Base-by-base conservation (phyloP, 1,139 yeast species). In the Yamadazyma blattariae region DNA sequence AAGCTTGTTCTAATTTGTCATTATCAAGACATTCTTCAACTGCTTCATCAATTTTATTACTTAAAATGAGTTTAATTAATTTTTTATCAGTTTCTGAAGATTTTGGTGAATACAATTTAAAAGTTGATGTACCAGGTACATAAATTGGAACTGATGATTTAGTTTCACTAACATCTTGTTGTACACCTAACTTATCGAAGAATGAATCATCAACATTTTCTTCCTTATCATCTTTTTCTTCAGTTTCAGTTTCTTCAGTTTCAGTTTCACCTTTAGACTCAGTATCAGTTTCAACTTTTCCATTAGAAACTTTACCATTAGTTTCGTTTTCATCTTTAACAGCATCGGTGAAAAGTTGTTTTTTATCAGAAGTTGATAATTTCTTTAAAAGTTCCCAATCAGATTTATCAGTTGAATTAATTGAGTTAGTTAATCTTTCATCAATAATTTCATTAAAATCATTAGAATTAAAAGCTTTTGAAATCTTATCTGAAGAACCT, bases 331-430 rank as follows among this genome's bases (percentile, higher is more conserved):
- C 41, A 27, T 66, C 47, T 24, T 38, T 37, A 18, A 42, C 36
- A n/a, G 41, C 47, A 19, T 57, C 27, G 56, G 41, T 44, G 23
- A 59, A 51, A 29, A 72, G 53, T n/a, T 62, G 47, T 5, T 58
- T 50, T 35, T 74, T 79, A 29, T 81, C 85, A 33, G 67, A 64
- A 34, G 61, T 54, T 4, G 81, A 58, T 35, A 87, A 63, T 36
- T 77, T 71, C 45, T 76, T 67, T 47, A 92, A 73, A 25, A 88
- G 60, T 42, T 71, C 70, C 97, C 97, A 92, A 56, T 89, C 97
- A 20, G 76, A 66, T 44, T 73, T 73, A 44, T 80, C 82, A 12
- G 62, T 54, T 1, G 58, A 64, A 39, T 69, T 64, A 29, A 50
- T 44, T 4, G 68, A 64, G 13, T 67, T 57, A 8, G 61, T 63